Evolutionary conservation across 768 basidiomycete genomes (phyloP).

Genomic region (Suillus subalutaceus): DNA sequence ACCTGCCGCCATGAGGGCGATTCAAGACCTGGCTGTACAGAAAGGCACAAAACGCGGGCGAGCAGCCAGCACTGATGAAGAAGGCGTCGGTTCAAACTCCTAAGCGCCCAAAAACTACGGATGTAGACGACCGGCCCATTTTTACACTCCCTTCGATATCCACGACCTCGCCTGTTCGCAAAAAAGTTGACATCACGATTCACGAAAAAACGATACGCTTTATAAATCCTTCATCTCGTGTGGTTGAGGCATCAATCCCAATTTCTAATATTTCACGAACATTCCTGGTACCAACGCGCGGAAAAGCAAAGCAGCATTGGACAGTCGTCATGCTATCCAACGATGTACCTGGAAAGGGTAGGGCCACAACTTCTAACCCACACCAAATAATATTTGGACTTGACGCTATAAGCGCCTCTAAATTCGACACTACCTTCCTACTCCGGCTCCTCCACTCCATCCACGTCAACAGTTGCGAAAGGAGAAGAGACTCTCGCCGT

Average conservation of each 20-base stretch:
- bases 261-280: slow-evolving; percentile 56
- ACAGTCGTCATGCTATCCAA: slow-evolving; percentile 64
- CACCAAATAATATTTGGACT: slow-evolving; percentile 72
- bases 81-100: slow-evolving; percentile 1
- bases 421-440: slow-evolving; percentile 50
- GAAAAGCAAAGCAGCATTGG: slow-evolving; percentile 74
- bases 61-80: slow-evolving; percentile 20
- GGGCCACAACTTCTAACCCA: slow-evolving; percentile 37
- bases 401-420: slow-evolving; percentile 54
- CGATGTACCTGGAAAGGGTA: slow-evolving; percentile 53
- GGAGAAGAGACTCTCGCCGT: slow-evolving; percentile 53
- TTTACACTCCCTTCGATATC: slow-evolving; percentile 70
- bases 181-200: slow-evolving; percentile 71
- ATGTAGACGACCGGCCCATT: slow-evolving; percentile 44
- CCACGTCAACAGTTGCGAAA: slow-evolving; percentile 42
- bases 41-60: slow-evolving; percentile 27
- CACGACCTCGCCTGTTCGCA: slow-evolving; percentile 72
- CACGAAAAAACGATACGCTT: slow-evolving; percentile 54
- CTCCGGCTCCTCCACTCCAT: slow-evolving; percentile 28
- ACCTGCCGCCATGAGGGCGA: slow-evolving; percentile 23
- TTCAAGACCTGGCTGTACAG: slow-evolving; percentile 17
- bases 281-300: slow-evolving; percentile 75
- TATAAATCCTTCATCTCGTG: slow-evolving; percentile 50
- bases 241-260: slow-evolving; percentile 52
- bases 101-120: slow-evolving; percentile 25